Evolutionary conservation across 495 filamentous ascomycete genomes (phyloP), one percentile per base, ranked within the genome.

Genomic region (Talaromyces ruber): DNA sequence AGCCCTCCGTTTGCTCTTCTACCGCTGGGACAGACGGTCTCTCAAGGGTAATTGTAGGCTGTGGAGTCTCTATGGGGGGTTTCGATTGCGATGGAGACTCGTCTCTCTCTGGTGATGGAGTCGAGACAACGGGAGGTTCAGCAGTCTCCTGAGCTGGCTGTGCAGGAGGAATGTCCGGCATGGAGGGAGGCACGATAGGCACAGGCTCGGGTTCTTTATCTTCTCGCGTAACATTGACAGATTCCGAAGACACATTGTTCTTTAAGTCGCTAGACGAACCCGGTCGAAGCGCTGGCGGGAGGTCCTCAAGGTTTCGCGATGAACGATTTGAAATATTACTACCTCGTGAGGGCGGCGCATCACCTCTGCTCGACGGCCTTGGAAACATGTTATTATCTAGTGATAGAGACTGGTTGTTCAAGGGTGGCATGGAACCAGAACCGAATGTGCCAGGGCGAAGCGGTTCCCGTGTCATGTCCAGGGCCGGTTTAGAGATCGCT

Each of bases 1-100:
- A 11, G 14, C 73, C 81, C 26, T 88, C 85, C 26, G 74, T 76
- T 26, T 75, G 74, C 4, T 75, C 59, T 47, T 59, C 25, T 58
- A 57, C 53, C 8, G 70, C 64, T 39, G 65, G 63, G 14, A 64
- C 53, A 0, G 70, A 39, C 8, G 72, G 64, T 6, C 51, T 51
- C 22, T 70, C 67, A 16, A 68, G 62, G 14, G 66, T 55, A 30
- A 61, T 66, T 16, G 25, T 21, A 7, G 69, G 63, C 43, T 60
- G 59, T 32, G 39, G n/a, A 52, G 59, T 14, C 7, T 30, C 32
- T 39, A 25, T 12, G 12, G 37, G 21, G 16, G 43, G 4, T 18
- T 60, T 6, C 6, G 24, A 14, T 32, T n/a, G 59, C n/a, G 12
- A 5, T 32, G 43, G 7, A 32, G 59, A 28, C 14, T 50, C 43